Percentiles rank a stretch among this genome's conserved stretches.
These are phyloP conservation scores for Podospora pseudopauciseta DNA, from an alignment of 495 filamentous ascomycete genomes.

Conservation along the genomic window DNA sequence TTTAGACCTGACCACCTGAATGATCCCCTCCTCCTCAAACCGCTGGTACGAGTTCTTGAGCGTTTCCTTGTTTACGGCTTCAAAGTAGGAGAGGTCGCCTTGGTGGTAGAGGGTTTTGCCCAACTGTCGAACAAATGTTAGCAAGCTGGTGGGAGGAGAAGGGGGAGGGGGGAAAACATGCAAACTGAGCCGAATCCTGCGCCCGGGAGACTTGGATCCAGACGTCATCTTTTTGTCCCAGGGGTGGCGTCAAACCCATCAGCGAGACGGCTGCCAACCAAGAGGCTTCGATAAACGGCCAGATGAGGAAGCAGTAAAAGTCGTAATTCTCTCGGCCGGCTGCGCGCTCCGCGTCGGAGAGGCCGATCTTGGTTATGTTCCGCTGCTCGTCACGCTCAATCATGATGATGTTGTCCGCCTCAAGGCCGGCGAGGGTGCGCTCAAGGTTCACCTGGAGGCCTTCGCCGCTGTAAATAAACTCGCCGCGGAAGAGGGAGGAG, in stretches of 20 bases:
- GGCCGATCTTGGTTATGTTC: slow-evolving; percentile 60
- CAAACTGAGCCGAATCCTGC: slow-evolving; percentile 79
- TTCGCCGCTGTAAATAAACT: slow-evolving; percentile 93
- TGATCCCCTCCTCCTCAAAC: slow-evolving; percentile 87
- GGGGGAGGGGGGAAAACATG: slow-evolving; percentile 37
- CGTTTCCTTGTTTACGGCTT: slow-evolving; percentile 96
- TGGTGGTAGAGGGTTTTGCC: slow-evolving; percentile 98
- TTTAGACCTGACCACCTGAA: slow-evolving; percentile 64
- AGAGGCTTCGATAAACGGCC: slow-evolving; percentile 91
- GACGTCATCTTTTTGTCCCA: slow-evolving; percentile 53
- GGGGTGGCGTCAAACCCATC: slow-evolving; percentile 76
- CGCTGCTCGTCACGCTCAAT: slow-evolving; percentile 56
- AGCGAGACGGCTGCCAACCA: slow-evolving; percentile 89
- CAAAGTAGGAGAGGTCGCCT: slow-evolving; percentile 93
- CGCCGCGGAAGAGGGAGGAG: slow-evolving; percentile 87
- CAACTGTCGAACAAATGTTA: slow-evolving; percentile 49
- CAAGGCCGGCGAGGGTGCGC: slow-evolving; percentile 69
- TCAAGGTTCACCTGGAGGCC: slow-evolving; percentile 76
- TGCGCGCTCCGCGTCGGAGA: slow-evolving; percentile 70
- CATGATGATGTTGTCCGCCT: slow-evolving; percentile 74
- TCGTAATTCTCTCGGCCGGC: slow-evolving; percentile 90
- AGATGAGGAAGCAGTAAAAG: slow-evolving; percentile 97
- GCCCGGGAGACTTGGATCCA: slow-evolving; percentile 77
- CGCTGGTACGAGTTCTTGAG: slow-evolving; percentile 87
- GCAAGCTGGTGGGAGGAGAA: background rate